Evolutionary conservation across 805 yeast genomes (phyloP).

Genomic region (Metschnikowia proteae): DNA sequence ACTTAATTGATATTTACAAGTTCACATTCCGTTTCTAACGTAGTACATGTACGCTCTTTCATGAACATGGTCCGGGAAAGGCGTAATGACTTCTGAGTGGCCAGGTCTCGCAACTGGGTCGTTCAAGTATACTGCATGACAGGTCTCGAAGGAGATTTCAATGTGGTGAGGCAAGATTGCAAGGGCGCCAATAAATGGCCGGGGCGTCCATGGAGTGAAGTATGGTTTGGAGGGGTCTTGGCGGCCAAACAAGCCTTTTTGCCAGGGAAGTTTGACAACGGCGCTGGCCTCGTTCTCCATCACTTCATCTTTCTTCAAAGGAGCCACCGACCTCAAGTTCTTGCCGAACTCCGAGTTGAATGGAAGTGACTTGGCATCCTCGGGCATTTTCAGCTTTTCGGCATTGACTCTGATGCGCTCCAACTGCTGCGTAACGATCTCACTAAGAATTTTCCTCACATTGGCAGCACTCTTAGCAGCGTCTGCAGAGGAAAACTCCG

Average conservation of each 20-base stretch:
- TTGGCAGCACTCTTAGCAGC: constrained; percentile 32
- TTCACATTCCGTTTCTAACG: constrained; percentile 60
- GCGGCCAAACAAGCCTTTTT: constrained; percentile 73
- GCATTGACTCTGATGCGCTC: constrained; percentile 31
- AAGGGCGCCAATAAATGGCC: constrained; percentile 89
- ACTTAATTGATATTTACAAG: constrained; percentile 15
- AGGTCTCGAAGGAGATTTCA: constrained; percentile 84
- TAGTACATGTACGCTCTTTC: constrained; percentile 96
- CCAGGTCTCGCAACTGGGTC: constrained; percentile 98
- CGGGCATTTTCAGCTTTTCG: constrained; percentile 27
- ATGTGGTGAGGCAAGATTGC: constrained; percentile 90
- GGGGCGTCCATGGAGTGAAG: constrained; percentile 96
- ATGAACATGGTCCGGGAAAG: constrained; percentile 76
- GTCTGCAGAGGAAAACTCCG: constrained; percentile 27
- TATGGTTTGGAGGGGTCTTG: constrained; percentile 71
- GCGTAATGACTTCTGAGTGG: constrained; percentile 91
- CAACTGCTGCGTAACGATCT: constrained; percentile 31
- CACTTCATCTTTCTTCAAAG: constrained; percentile 43
- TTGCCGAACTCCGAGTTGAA: constrained; percentile 26
- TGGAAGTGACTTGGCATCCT: constrained; percentile 24
- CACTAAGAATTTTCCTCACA: constrained; percentile 35
- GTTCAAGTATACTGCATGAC: constrained; percentile 94
- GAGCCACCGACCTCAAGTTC: constrained; percentile 29
- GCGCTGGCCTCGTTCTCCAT: constrained; percentile 49
- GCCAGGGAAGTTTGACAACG: constrained; percentile 72